Percentiles rank a stretch among this genome's conserved stretches.
These are phyloP conservation scores for Fusarium sp. DNA, from an alignment of 2,329 filamentous ascomycete genomes.

Conservation along the genomic window DNA sequence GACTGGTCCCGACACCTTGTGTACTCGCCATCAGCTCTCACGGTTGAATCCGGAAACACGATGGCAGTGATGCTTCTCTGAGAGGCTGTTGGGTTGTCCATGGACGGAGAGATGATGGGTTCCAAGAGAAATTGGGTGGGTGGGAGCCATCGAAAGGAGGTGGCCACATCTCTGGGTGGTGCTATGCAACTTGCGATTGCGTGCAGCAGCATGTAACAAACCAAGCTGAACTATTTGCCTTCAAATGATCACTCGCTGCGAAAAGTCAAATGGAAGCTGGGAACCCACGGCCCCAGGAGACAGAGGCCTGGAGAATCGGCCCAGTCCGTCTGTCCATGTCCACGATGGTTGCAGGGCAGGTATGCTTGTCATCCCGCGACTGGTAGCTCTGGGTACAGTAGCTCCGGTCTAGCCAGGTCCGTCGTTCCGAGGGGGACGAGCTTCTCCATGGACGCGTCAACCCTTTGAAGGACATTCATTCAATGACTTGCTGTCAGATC, in stretches of 20 bases:
- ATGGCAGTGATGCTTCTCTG: constrained; percentile 13
- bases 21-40: constrained; percentile 23
- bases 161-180: constrained; percentile 37
- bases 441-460: not conserved
- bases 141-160: constrained; percentile 23
- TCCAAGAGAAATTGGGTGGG: constrained; percentile 13
- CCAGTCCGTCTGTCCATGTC: constrained; percentile 9
- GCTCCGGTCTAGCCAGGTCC: constrained; percentile 18
- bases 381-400: constrained; percentile 21
- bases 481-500: not conserved
- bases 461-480: not conserved
- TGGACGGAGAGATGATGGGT: constrained; percentile 1
- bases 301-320: constrained; percentile 11
- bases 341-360: constrained; percentile 30
- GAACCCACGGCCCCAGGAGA: constrained; percentile 12
- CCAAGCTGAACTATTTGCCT: constrained; percentile 3
- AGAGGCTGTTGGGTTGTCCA: constrained; percentile 7
- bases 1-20: constrained; percentile 25
- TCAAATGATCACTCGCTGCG: constrained; percentile 8
- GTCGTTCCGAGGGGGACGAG: constrained; percentile 1
- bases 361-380: constrained; percentile 39
- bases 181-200: constrained; percentile 44
- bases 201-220: constrained; percentile 36
- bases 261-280: constrained; percentile 12
- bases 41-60: constrained; percentile 21